A percentile compares a stretch with the other conserved stretches of the same genome.
Evolutionary conservation across 306 rosid species (phyloP).

Genomic region (Cicer yamashitae): DNA sequence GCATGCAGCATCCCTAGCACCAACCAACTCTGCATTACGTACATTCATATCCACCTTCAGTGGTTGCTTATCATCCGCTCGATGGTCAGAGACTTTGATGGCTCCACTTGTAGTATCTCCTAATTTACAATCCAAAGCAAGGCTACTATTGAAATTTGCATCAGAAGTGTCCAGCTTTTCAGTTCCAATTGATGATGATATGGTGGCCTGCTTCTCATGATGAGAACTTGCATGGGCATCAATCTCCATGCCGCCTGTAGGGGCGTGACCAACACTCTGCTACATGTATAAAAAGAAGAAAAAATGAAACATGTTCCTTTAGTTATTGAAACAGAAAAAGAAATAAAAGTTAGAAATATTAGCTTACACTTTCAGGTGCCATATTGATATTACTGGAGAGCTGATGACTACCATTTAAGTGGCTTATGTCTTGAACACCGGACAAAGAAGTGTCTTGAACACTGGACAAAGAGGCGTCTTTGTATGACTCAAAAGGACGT

Average conservation of each 20-base stretch:
- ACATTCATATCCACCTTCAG: constrained; percentile 45
- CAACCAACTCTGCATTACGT: constrained; percentile 41
- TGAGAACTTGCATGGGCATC: constrained; percentile 49
- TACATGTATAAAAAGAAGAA: constrained; percentile 38
- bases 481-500: constrained; percentile 70
- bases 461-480: constrained; percentile 55
- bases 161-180: constrained; percentile 37
- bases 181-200: constrained; percentile 44
- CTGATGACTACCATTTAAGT: constrained; percentile 49
- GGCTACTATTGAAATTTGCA: constrained; percentile 41
- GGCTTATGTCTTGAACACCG: constrained; percentile 48
- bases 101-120: constrained; percentile 42
- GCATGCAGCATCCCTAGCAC: constrained; percentile 41
- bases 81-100: constrained; percentile 38
- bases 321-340: constrained; percentile 15
- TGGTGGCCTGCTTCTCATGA: constrained; percentile 46
- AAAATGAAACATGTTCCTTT: constrained; percentile 11
- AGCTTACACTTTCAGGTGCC: constrained; percentile 64
- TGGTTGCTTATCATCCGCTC: constrained; percentile 40
- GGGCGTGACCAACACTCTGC: constrained; percentile 49
- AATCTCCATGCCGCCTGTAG: constrained; percentile 47
- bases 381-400: constrained; percentile 45
- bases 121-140: constrained; percentile 42
- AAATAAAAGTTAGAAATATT: constrained; percentile 15
- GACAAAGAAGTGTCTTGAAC: constrained; percentile 33